These are phyloP conservation scores for Thuidium tamariscinum DNA, from an alignment of 225 moss, liverwort and hornwort species.

Conservation along the genomic window DNA sequence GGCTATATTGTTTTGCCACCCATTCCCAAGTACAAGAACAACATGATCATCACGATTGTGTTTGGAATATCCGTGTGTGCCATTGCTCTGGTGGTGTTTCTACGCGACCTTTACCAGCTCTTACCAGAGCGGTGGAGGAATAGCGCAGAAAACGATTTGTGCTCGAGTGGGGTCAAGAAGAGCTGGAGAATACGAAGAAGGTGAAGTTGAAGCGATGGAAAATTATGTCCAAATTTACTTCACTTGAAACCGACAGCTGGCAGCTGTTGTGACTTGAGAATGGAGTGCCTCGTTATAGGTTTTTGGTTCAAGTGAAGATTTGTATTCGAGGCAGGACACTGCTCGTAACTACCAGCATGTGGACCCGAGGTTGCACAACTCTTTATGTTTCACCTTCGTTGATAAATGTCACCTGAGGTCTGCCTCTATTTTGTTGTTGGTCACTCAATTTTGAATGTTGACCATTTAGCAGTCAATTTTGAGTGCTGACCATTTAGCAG, in stretches of 20 bases:
- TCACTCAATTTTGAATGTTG: no score
- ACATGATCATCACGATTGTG: constrained; percentile 17
- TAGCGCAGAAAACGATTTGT: neutral
- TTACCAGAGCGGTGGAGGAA: constrained; percentile 23
- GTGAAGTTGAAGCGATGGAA: neutral
- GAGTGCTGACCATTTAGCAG: neutral
- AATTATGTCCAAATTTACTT: neutral
- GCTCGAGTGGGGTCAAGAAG: neutral
- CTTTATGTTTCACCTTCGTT: neutral
- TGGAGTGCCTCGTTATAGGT: neutral
- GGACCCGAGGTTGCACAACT: neutral
- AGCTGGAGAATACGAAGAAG: neutral
- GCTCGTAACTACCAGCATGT: neutral
- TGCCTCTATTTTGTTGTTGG: neutral
- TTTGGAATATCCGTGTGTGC: constrained; percentile 25
- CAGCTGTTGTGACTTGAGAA: neutral
- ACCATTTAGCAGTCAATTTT: neutral
- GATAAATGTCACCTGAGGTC: neutral
- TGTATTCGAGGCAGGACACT: no score
- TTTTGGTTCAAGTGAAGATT: neutral
- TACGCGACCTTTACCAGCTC: constrained; percentile 29
- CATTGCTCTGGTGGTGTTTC: constrained; percentile 13
- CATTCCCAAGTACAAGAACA: constrained; percentile 7
- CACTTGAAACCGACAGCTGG: neutral
- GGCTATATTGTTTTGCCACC: constrained; percentile 36